phyloP scores from a whole-genome alignment of 192 early-diverging fungal species.

The Backusella australiensis region DNA sequence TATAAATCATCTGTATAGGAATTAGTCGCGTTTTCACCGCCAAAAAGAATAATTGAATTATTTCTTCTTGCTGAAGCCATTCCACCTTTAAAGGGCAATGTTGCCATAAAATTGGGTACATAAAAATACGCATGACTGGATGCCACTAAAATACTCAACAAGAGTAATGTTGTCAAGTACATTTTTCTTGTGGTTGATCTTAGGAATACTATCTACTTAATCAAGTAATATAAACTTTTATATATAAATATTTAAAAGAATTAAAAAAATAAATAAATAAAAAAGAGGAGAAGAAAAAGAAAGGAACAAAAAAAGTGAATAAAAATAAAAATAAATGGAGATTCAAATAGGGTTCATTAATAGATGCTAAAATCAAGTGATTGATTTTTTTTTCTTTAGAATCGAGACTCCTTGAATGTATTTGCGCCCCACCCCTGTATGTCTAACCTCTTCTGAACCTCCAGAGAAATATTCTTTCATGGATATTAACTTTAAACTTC shows the following conservation, averaged over 20 bases:
- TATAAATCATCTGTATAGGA: constrained; percentile 2
- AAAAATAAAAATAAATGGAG: neutral
- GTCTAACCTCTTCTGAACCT: neutral
- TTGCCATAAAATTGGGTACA: constrained; percentile 10
- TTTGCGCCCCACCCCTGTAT: neutral
- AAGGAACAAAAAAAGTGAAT: neutral
- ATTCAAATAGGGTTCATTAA: neutral
- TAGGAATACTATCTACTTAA: neutral
- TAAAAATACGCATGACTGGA: constrained; percentile 10
- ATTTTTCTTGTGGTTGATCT: neutral
- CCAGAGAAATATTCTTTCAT: neutral
- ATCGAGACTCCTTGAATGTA: neutral
- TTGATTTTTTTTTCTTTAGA: neutral
- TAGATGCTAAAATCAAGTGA: constrained; percentile 11
- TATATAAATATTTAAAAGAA: neutral
- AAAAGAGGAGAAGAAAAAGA: neutral
- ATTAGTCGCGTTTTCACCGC: constrained; percentile 10
- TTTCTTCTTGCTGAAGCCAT: constrained; percentile 2
- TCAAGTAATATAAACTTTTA: neutral
- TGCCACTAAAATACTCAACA: neutral
- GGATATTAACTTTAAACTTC: neutral
- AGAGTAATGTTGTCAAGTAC: neutral
- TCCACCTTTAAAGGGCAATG: constrained; percentile 16
- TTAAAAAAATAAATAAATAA: neutral
- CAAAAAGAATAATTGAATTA: constrained; percentile 13